phyloP scores from a whole-genome alignment of 306 rosid genomes.

The Begonia peltatifolia region DNA sequence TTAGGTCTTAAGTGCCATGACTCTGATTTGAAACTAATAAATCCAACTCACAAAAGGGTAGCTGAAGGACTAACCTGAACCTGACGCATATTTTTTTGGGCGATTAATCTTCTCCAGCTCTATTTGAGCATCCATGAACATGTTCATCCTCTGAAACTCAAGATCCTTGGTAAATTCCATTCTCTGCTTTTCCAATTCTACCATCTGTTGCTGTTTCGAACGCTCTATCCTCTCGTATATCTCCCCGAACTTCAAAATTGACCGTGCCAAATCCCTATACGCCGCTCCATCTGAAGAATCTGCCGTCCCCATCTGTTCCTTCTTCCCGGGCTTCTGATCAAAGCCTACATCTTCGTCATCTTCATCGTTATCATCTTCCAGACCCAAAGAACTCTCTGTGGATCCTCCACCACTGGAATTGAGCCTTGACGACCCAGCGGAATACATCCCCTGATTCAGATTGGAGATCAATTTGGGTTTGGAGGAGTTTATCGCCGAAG shows the following conservation, averaged over 20 bases:
- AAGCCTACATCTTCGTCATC: background rate
- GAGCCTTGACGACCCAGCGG: background rate
- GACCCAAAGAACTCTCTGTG: slow-evolving; percentile 12
- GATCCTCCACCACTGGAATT: slow-evolving; percentile 4
- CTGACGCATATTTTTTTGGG: slow-evolving; percentile 5
- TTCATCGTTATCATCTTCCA: slow-evolving; percentile 3
- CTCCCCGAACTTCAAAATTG: slow-evolving; percentile 31
- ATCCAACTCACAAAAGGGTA: background rate
- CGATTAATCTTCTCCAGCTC: slow-evolving; percentile 30
- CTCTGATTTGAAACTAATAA: background rate
- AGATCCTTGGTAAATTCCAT: slow-evolving; percentile 35
- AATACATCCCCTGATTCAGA: background rate
- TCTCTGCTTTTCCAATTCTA: slow-evolving; percentile 43
- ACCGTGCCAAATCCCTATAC: slow-evolving; percentile 31
- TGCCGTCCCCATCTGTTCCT: slow-evolving; percentile 13
- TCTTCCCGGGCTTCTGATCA: slow-evolving; percentile 9
- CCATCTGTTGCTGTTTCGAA: slow-evolving; percentile 21
- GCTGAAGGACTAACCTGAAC: slow-evolving; percentile 10
- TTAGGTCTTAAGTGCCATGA: too few species aligned
- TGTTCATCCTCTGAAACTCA: slow-evolving; percentile 30
- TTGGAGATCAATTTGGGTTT: slow-evolving; percentile 3
- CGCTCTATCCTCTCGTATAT: slow-evolving; percentile 35
- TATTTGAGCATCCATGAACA: slow-evolving; percentile 34
- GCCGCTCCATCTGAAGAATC: slow-evolving; percentile 18
- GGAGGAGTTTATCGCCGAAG: slow-evolving; percentile 10